Percentiles rank a stretch among this genome's conserved stretches.
Conservation (phyloP, 106 monocot species). For the Apostasia shenzhenica region DNA sequence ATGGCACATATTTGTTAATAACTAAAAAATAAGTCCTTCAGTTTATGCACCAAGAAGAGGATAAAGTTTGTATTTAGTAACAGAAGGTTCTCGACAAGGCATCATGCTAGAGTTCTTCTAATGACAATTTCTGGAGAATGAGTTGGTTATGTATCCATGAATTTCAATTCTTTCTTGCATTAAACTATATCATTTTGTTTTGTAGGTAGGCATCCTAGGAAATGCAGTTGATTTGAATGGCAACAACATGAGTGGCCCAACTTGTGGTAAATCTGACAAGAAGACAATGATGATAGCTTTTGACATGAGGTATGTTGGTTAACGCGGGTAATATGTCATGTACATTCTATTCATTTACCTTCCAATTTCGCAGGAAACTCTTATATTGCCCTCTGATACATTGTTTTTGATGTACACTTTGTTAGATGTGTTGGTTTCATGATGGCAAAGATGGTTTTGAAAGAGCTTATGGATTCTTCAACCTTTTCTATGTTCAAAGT, state of each 20-base stretch:
- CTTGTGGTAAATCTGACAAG: constrained; percentile 42
- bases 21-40: no score
- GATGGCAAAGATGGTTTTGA: constrained; percentile 93
- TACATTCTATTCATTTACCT: neutral
- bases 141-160: neutral
- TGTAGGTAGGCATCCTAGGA: constrained; percentile 91
- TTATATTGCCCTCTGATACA: constrained; percentile 3
- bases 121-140: neutral
- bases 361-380: neutral
- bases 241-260: constrained; percentile 15
- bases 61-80: no score
- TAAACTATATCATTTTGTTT: constrained; percentile 3
- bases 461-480: constrained; percentile 84
- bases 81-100: neutral
- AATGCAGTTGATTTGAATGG: constrained; percentile 90
- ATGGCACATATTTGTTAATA: no score
- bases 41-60: no score
- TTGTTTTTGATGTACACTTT: neutral
- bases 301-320: constrained; percentile 79
- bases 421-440: constrained; percentile 95
- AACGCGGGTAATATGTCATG: neutral
- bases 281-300: constrained; percentile 93
- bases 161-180: neutral
- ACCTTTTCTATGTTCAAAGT: constrained; percentile 64
- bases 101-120: neutral